These are phyloP conservation scores for Penicillium fuscoglaucum DNA, from an alignment of 2,329 filamentous ascomycete genomes.

Conservation along the genomic window DNA sequence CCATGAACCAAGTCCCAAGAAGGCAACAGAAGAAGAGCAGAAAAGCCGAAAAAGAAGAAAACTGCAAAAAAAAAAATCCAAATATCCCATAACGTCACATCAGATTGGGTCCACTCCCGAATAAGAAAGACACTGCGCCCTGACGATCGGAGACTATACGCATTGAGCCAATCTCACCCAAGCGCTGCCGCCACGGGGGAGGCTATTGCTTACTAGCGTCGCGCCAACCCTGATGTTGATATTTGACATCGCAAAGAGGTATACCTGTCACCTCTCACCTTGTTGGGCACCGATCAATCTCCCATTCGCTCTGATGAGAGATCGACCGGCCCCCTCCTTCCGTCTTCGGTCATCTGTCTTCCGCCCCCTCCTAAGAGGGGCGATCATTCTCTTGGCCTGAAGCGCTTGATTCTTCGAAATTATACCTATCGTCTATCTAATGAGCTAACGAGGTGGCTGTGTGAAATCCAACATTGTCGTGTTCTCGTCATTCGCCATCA, in stretches of 20 bases:
- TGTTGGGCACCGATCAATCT: background rate
- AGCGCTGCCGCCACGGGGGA: slow-evolving; percentile 16
- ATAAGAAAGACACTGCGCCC: slow-evolving; percentile 2
- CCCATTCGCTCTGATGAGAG: background rate
- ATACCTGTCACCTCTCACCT: background rate
- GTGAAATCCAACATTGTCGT: background rate
- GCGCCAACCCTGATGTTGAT: slow-evolving; percentile 17
- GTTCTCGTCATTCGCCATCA: background rate
- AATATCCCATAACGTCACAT: background rate
- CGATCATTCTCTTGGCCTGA: background rate
- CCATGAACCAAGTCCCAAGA: slow-evolving; percentile 20
- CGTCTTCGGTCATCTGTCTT: background rate
- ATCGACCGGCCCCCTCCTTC: background rate
- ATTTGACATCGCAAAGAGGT: slow-evolving; percentile 10
- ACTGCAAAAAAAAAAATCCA: background rate
- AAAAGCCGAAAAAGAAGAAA: background rate
- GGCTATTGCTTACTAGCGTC: slow-evolving; percentile 29
- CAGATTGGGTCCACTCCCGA: background rate
- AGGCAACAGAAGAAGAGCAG: background rate
- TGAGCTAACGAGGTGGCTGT: background rate
- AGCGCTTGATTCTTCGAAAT: background rate
- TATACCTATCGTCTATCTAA: background rate
- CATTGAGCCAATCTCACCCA: background rate
- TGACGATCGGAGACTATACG: slow-evolving; percentile 8
- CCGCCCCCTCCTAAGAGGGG: too few relatives aligned